Evolutionary conservation across 73 alveolate genomes (phyloP).

Genomic region (Uronychia binucleata): DNA sequence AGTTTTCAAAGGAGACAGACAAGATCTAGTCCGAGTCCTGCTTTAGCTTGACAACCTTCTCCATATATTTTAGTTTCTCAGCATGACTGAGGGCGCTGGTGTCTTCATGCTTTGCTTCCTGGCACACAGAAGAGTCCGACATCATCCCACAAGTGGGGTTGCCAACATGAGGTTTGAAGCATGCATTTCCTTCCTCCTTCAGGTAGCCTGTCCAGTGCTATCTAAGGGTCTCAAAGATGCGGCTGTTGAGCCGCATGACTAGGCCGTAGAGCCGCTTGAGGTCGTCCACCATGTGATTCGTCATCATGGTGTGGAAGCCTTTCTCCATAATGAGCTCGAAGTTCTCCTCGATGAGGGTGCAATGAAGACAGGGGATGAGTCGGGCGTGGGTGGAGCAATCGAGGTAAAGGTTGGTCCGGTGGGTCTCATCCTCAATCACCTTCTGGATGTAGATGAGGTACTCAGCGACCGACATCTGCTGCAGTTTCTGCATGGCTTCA

Average conservation of each 20-base stretch:
- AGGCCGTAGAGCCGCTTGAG: not conserved
- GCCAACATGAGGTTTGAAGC: not conserved
- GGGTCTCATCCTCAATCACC: not conserved
- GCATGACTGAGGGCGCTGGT: not conserved
- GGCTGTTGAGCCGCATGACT: not conserved
- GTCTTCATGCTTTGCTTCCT: too few relatives aligned
- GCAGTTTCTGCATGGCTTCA: not conserved
- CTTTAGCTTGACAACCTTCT: constrained; percentile 14
- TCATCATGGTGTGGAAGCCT: not conserved
- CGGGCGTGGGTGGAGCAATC: not conserved
- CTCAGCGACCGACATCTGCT: not conserved
- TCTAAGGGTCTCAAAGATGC: not conserved
- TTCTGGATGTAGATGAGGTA: not conserved
- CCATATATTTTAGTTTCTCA: constrained; percentile 11
- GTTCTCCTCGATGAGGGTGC: not conserved
- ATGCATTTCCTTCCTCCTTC: not conserved
- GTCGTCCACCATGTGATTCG: not conserved
- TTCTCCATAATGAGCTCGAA: not conserved
- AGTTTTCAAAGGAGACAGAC: constrained; percentile 1
- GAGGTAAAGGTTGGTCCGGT: not conserved
- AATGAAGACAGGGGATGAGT: not conserved
- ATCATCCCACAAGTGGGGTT: too few relatives aligned
- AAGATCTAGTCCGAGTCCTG: constrained; percentile 4
- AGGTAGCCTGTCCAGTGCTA: not conserved
- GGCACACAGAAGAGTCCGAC: too few relatives aligned